Base-by-base conservation (phyloP, 257 asterid genomes). In the Salvia miltiorrhiza region DNA sequence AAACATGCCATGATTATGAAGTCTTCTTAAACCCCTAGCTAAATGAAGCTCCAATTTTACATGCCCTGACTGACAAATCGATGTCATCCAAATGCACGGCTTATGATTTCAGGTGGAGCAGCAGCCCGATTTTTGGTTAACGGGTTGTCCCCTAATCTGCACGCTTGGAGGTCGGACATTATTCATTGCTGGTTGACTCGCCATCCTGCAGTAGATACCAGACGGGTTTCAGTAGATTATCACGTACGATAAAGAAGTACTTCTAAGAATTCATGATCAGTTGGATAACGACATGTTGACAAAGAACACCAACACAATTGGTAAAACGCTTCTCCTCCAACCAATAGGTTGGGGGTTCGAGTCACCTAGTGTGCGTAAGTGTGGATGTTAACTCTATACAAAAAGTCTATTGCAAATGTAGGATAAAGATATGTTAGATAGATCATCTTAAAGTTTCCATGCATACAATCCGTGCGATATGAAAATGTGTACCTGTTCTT, bases 71-170 rank as follows among this genome's bases (percentile, higher is more conserved):
- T 45, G 65, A 67, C 73, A 35, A 35, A 5, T 71, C 4, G 33
- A 57, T 66, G 32, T 33, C 65, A 65, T 48, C 44, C 32, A 58
- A 55, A 39, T 28, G 50, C 37, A 56, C 21, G 33, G 28, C 56
- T 14, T 68, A 4, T 44, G n/a, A 2, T 40, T 70, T 85, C 71
- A 90, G 74, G 77, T 77, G 70, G 97, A 86, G 82, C 97, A 88
- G 87, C 97, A 91, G 33, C 96, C 95, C 11, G 93, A 80, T 28
- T 78, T 91, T 62, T 91, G 95, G 82, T 87, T 88, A 69, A 91
- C 91, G 2, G 95, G 91, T 33, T 87, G 96, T 74, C 96, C 95
- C 32, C 87, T 86, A 75, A 91, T 88, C 83, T 91, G 90, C 65
- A 91, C 95, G 0, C 95, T 87, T 14, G 93, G 88, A 35, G 93